Evolutionary conservation across 441 rosid species (phyloP).

Genomic region (Dalechampia spathulata): DNA sequence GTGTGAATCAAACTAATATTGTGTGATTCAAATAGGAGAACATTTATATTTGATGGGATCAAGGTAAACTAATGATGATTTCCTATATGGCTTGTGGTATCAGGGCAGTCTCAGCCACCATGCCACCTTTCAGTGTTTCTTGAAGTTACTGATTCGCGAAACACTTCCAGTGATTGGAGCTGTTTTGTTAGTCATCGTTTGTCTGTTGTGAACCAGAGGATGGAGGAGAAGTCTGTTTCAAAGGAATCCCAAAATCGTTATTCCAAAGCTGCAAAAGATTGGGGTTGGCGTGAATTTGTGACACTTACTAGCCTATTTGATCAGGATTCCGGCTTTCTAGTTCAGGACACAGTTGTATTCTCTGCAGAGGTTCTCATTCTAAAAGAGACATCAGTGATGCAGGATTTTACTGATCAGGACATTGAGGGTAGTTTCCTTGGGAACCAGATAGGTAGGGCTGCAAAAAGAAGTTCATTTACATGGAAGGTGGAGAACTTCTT

Average conservation of each 20-base stretch:
- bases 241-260: constrained; percentile 99
- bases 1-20: constrained; percentile 18
- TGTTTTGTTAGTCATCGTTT: constrained; percentile 98
- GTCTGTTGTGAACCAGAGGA: constrained; percentile 87
- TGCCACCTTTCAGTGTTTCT: constrained; percentile 99
- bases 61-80: constrained; percentile 55
- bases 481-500: constrained; percentile 99
- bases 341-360: constrained; percentile 88
- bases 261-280: constrained; percentile 99
- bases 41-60: constrained; percentile 51
- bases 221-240: constrained; percentile 91
- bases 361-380: constrained; percentile 98
- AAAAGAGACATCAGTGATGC: constrained; percentile 84
- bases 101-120: constrained; percentile 99
- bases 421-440: constrained; percentile 37
- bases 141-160: constrained; percentile 96
- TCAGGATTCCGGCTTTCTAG: constrained; percentile 98
- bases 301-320: constrained; percentile 97
- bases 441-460: constrained; percentile 44
- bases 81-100: constrained; percentile 47
- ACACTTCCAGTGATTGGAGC: constrained; percentile 91
- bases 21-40: constrained; percentile 35
- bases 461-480: constrained; percentile 77
- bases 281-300: constrained; percentile 99
- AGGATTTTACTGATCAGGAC: constrained; percentile 61